Conservation (phyloP, 352 stramenopile genomes). For the Globisporangium cystogenes region DNA sequence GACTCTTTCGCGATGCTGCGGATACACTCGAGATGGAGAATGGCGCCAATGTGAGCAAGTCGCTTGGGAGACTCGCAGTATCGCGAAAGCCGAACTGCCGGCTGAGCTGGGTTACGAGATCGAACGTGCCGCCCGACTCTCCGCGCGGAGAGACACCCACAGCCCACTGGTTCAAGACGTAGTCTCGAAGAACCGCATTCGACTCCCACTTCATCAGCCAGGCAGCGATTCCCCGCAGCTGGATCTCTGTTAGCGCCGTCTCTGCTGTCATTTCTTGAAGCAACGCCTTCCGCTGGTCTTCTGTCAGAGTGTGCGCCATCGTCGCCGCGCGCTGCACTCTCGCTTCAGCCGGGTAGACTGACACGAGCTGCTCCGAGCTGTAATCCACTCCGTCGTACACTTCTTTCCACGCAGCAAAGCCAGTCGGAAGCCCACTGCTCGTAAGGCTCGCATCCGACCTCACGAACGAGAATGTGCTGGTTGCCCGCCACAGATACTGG, state of each 20-base stretch:
- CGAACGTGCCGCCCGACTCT: slow-evolving; percentile 12
- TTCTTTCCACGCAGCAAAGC: slow-evolving; percentile 53
- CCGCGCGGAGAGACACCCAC: slow-evolving; percentile 38
- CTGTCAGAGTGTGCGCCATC: slow-evolving; percentile 18
- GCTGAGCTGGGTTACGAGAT: slow-evolving; percentile 20
- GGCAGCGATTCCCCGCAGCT: slow-evolving; percentile 34
- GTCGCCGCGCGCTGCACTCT: slow-evolving; percentile 9
- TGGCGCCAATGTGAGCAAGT: slow-evolving; percentile 11
- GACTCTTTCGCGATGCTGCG: slow-evolving; percentile 18
- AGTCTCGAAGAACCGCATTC: slow-evolving; percentile 34
- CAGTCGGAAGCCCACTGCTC: slow-evolving; percentile 27
- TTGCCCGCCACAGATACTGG: slow-evolving; percentile 30
- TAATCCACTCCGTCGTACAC: slow-evolving; percentile 50
- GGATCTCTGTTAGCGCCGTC: slow-evolving; percentile 26
- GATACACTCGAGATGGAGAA: slow-evolving; percentile 9
- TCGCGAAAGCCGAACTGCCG: slow-evolving; percentile 22
- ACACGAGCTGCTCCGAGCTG: slow-evolving; percentile 37
- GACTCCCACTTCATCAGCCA: slow-evolving; percentile 51
- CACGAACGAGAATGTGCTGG: slow-evolving; percentile 42
- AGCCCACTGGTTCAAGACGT: slow-evolving; percentile 42
- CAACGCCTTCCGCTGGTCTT: slow-evolving; percentile 18
- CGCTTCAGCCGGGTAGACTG: slow-evolving; percentile 29
- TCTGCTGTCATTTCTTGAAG: slow-evolving; percentile 19
- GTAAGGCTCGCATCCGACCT: slow-evolving; percentile 9
- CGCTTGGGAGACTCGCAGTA: slow-evolving; percentile 1